Evolutionary conservation across 352 stramenopile species (phyloP), one percentile per base, ranked within the genome.

Genomic region (Phytophthora sansomeana): DNA sequence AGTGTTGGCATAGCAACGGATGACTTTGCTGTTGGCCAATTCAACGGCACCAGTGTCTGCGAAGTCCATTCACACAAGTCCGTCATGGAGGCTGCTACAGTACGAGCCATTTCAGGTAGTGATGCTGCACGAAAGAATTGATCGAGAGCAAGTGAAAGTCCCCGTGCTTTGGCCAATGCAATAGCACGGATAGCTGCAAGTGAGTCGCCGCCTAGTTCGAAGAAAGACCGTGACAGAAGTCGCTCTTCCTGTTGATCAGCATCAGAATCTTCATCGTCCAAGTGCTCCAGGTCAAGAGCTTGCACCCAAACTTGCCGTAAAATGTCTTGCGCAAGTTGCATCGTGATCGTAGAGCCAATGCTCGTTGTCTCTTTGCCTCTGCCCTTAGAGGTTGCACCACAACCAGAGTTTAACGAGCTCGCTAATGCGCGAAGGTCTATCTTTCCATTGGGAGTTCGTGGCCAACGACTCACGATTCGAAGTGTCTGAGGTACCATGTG

Each of bases 401-500:
- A 38, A 3, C 16, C 16, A 13, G 50, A 3, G 19, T 46, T 35
- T 44, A 13, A 19, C 35, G 32, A 19, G 3, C 7, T 36, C 9
- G 29, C 42, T 6, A 96, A 62, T 5, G 71, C 74, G 17, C 76
- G 64, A 1, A 84, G 54, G 63, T 91, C 74, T 8, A 96, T 70
- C 47, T 96, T 96, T 6, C 85, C 86, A 43, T 94, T 96, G 0
- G 80, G 74, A 13, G 79, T 93, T 0, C 86, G 72, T 16, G 87
- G 85, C 72, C 89, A 81, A 19, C 58, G 28, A 16, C 68, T 63
- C 13, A 93, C 58, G 16, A 77, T 21, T 5, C 75, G 52, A 26
- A 89, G 74, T 43, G 78, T 74, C 5, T 78, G 62, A 21, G 87
- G 87, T 0, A 92, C 73, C 87, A 95, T 95, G 59, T 95, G 84